Base-by-base conservation (phyloP, 116 monocot species). In the Phalaenopsis hybrid region DNA sequence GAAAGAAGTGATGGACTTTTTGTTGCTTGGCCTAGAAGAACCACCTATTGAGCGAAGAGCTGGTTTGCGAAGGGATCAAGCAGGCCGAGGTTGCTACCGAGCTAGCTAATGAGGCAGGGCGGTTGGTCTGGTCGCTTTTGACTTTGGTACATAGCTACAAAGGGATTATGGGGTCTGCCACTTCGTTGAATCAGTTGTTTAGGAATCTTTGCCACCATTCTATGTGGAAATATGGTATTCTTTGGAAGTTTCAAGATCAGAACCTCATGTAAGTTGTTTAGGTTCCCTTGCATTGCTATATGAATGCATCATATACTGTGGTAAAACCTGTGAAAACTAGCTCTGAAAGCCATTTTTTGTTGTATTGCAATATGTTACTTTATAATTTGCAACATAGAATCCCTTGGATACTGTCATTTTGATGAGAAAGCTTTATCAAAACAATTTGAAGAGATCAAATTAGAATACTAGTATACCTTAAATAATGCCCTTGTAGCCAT, bases 161-260 rank as follows among this genome's bases (percentile, higher is more conserved):
- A n/a, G 28, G 77, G 2, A 49, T 8, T 25, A 90, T 91, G 90
- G 86, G 82, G 78, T 74, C 88, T 65, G 11, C 70, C 28, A 59
- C 79, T 81, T 57, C 79, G 59, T 18, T 87, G 73, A 88, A 78
- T 75, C 88, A 89, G 33, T 50, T 92, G 25, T 63, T 94, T 61
- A 92, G 78, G 83, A 85, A 76, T 59, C 83, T 96, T 68, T 96
- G 93, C 80, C 58, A 79, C 69, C 78, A 83, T 75, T 80, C 85
- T 8, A 79, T 17, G 17, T 96, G 94, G 94, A 90, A 88, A 48
- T 96, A 93, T 88, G 94, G 89, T n/a, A 85, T 96, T 4, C 87
- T 92, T 74, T 96, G 96, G 96, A 96, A 88, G 84, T 86, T 93
- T 41, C 78, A 85, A 21, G 61, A 57, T 25, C 43, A 49, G 55